Evolutionary conservation across 2,329 filamentous ascomycete species (phyloP), one percentile per base, ranked within the genome.

Genomic region (Xylariaceae sp.): DNA sequence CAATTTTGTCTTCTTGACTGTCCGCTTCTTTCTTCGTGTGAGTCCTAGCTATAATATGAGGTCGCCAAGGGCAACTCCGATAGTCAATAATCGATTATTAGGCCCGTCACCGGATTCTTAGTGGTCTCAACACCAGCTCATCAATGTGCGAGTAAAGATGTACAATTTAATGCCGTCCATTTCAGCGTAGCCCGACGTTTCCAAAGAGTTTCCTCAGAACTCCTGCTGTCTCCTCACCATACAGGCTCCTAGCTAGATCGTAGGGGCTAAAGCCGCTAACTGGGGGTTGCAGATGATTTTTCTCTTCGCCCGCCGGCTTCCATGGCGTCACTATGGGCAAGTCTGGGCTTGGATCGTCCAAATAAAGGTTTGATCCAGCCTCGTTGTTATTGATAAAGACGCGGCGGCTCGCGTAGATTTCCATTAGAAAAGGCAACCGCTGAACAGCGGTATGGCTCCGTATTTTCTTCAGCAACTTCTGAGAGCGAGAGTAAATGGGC

Each of bases 351-450:
- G 45, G 45, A 38, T 47, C 45, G 45, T 22, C 45, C 12, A 40
- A 28, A 41, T 47, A 47, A 17, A 47, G 31, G 45, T 47, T 40
- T 22, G 45, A 47, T 6, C 45, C 45, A n/a, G 31, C 36, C 22
- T 47, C 31, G 17, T 47, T 47, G 45, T 38, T 47, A 38, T 47
- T 40, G 45, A 41, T 47, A 38, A 47, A 40, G 17, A 47, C 45
- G 19, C 45, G 45, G 36, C 36, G 34, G 34, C 36, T 47, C 45
- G 42, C 42, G 45, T 47, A 47, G 33, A 47, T 47, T 38, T 47
- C 45, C 18, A 47, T 47, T 11, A 47, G 34, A 28, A 14, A 47
- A 31, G 45, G 45, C 36, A 38, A 41, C 34, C 36, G 16, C 34
- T 47, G 19, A 16, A 47, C 19, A 17, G 34, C 31, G 36, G 45